These are phyloP conservation scores for Rhodotorula sp. DNA, from an alignment of 1,284 basidiomycete species.

Conservation along the genomic window DNA sequence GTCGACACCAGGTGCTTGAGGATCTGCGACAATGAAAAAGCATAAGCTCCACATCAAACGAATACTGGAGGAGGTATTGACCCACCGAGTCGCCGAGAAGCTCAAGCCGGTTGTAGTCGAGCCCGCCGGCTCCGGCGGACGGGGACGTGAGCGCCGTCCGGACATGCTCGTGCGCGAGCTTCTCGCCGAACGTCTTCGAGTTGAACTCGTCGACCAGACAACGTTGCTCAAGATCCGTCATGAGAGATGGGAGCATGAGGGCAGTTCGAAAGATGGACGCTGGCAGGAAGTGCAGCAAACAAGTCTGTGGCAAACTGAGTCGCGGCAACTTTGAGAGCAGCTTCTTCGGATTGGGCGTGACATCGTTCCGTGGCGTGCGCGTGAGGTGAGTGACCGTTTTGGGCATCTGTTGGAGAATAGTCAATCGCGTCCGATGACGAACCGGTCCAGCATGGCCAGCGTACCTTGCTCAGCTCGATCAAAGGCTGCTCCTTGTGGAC, in stretches of 20 bases:
- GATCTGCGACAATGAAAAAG: slow-evolving; percentile 49
- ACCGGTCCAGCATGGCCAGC: background rate
- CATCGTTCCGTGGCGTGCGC: slow-evolving; percentile 42
- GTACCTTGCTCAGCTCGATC: slow-evolving; percentile 61
- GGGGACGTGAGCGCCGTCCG: slow-evolving; percentile 66
- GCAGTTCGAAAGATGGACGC: slow-evolving; percentile 58
- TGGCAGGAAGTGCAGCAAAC: slow-evolving; percentile 65
- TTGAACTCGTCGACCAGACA: slow-evolving; percentile 73
- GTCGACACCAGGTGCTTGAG: slow-evolving; percentile 63
- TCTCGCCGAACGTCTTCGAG: slow-evolving; percentile 62
- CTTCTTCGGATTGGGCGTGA: slow-evolving; percentile 13
- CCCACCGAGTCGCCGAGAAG: slow-evolving; percentile 60
- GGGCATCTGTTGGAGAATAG: background rate
- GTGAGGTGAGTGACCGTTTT: slow-evolving; percentile 11
- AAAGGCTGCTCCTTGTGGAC: slow-evolving; percentile 64
- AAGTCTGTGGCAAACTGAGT: slow-evolving; percentile 76
- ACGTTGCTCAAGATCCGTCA: slow-evolving; percentile 64
- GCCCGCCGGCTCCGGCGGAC: slow-evolving; percentile 60
- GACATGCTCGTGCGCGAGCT: slow-evolving; percentile 61
- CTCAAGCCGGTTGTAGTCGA: slow-evolving; percentile 69
- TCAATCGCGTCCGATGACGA: background rate
- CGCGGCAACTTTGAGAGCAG: slow-evolving; percentile 14
- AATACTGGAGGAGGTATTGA: background rate
- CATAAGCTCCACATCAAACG: background rate
- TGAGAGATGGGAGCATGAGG: slow-evolving; percentile 67